Evolutionary conservation across 1,284 basidiomycete genomes (phyloP).

Genomic region (Ustilago trichophora): DNA sequence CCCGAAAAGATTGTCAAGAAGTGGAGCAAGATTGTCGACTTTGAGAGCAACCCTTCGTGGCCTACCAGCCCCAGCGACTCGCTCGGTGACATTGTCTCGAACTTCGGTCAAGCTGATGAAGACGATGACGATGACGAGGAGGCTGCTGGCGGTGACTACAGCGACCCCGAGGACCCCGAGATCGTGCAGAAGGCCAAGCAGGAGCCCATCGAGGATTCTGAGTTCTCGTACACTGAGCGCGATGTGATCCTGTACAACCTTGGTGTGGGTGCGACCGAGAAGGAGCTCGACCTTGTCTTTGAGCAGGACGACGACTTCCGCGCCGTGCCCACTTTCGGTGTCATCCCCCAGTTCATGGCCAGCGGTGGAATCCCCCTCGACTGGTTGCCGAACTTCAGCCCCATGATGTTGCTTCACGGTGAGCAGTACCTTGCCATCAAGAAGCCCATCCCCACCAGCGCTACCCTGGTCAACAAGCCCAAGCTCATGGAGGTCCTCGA

Average conservation of each 20-base stretch:
- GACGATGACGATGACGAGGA: slow-evolving; percentile 57
- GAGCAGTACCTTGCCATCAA: slow-evolving; percentile 95
- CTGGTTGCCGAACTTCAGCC: slow-evolving; percentile 91
- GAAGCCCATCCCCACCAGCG: slow-evolving; percentile 84
- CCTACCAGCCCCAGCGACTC: slow-evolving; percentile 58
- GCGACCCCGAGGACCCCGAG: slow-evolving; percentile 84
- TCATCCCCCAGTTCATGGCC: slow-evolving; percentile 84
- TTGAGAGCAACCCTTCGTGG: slow-evolving; percentile 63
- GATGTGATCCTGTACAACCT: slow-evolving; percentile 96
- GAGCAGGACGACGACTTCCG: slow-evolving; percentile 88
- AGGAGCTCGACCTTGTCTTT: slow-evolving; percentile 89
- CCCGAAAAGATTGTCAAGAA: slow-evolving; percentile 62
- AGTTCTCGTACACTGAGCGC: slow-evolving; percentile 78
- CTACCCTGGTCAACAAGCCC: slow-evolving; percentile 80
- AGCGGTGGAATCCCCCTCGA: slow-evolving; percentile 71
- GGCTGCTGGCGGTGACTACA: slow-evolving; percentile 69
- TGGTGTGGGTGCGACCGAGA: slow-evolving; percentile 93
- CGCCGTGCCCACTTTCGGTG: slow-evolving; percentile 91
- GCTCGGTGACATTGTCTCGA: slow-evolving; percentile 62
- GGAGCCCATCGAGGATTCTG: slow-evolving; percentile 60
- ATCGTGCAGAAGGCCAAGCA: slow-evolving; percentile 85
- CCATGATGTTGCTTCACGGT: slow-evolving; percentile 96
- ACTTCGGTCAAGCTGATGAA: slow-evolving; percentile 55
- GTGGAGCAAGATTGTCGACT: slow-evolving; percentile 62
- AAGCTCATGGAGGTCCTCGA: slow-evolving; percentile 71